Evolutionary conservation across 768 basidiomycete species (phyloP).

Genomic region (Flagelloscypha sp.): DNA sequence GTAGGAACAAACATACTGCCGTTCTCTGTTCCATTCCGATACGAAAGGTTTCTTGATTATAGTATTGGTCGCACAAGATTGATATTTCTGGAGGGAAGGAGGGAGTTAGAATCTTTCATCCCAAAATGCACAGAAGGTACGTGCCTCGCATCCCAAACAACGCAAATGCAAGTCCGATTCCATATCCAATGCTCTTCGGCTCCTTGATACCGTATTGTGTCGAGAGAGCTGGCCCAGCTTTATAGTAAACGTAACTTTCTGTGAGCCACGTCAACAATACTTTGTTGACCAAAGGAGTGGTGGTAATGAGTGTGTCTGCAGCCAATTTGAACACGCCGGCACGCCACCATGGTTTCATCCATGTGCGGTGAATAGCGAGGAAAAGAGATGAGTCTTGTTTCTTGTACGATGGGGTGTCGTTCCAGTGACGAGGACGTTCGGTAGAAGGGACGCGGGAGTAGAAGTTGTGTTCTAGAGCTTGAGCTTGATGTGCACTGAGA

Average conservation of each 20-base stretch:
- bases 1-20: constrained; percentile 18
- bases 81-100: too few species aligned
- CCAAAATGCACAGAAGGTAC: constrained; percentile 4
- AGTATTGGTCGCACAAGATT: too few species aligned
- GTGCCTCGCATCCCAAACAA: constrained; percentile 56
- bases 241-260: constrained; percentile 36
- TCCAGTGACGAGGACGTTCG: constrained; percentile 27
- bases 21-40: too few species aligned
- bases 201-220: constrained; percentile 19
- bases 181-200: constrained; percentile 49
- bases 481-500: constrained; percentile 30
- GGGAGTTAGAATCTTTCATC: too few species aligned
- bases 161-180: constrained; percentile 51
- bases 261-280: constrained; percentile 52
- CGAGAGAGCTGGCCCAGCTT: constrained; percentile 22
- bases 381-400: constrained; percentile 43
- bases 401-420: constrained; percentile 8
- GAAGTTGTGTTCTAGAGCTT: constrained; percentile 36
- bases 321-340: constrained; percentile 40
- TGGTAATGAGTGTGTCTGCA: constrained; percentile 42
- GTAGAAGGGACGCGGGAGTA: constrained; percentile 43
- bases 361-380: constrained; percentile 37
- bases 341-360: constrained; percentile 37
- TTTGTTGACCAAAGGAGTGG: constrained; percentile 50
- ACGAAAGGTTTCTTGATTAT: too few species aligned